Evolutionary conservation across 495 filamentous ascomycete species (phyloP), one percentile per base, ranked within the genome.

Genomic region (Tuber calosporum): DNA sequence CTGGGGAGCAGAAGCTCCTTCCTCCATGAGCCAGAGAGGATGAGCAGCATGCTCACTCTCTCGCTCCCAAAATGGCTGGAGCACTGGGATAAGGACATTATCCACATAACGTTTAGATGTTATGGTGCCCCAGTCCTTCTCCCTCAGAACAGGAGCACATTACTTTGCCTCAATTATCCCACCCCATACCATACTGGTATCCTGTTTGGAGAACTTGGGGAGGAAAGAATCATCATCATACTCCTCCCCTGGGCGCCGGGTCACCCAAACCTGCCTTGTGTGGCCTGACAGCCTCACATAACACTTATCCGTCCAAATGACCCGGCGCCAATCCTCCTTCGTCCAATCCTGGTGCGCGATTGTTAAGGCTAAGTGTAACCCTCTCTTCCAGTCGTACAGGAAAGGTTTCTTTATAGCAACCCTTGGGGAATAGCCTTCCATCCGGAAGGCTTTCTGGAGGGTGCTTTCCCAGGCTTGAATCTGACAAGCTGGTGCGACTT

Each of bases 21-120:
- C 62, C 22, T 73, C 74, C 43, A 73, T 73, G 30, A 77, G 6
- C n/a, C n/a, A n/a, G n/a, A n/a, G n/a, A n/a, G n/a, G n/a, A n/a
- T n/a, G n/a, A n/a, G n/a, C n/a, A n/a, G 69, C n/a, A 40, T 20
- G 11, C 26, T 62, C 2, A 48, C 67, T 68, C 42, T 69, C 41
- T 11, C n/a, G 34, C 48, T 68, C 68, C 74, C 77, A 79, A 39
- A 79, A 48, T 1, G 69, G 73, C 62, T 70, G 67, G 19, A 75
- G 36, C 4, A 69, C 41, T 19, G 75, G 40, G 5, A n/a, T n/a
- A 2, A 78, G 17, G 3, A 75, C 42, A 73, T 75, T n/a, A 38
- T 75, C n/a, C 0, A 69, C 26, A 68, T 75, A 78, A 1, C 67
- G 53, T 34, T 62, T 19, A 11, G 53, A 67, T 26, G 66, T 72